Conservation (phyloP, 176 grass and related monocot species). For the Guadua angustifolia region DNA sequence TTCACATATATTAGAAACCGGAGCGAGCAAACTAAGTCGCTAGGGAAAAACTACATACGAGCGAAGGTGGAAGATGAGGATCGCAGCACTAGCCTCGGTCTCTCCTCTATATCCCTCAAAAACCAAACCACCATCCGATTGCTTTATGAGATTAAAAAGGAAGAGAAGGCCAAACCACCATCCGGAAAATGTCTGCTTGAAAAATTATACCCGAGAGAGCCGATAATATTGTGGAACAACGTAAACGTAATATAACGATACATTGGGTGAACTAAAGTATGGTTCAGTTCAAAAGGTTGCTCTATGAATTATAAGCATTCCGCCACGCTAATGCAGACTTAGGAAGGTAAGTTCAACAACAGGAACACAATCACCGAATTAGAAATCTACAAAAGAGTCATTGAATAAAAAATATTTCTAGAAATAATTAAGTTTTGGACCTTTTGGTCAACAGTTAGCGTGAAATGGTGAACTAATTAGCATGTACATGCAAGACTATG, state of each 20-base stretch:
- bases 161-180: no score
- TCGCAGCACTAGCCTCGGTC: no score
- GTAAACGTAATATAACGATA: constrained; percentile 15
- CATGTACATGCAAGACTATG: neutral
- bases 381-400: neutral
- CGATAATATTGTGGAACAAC: neutral
- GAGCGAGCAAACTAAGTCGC: no score
- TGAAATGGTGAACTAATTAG: neutral
- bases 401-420: neutral
- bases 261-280: neutral
- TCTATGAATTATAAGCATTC: neutral
- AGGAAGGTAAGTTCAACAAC: neutral
- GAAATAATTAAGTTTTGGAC: neutral
- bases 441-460: neutral
- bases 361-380: neutral
- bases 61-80: no score
- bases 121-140: no score
- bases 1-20: no score
- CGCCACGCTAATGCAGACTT: neutral
- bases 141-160: no score
- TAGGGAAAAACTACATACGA: no score
- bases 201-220: constrained; percentile 8
- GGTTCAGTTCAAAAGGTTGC: constrained; percentile 19
- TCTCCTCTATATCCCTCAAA: no score
- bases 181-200: neutral